Percentiles rank a stretch among this genome's conserved stretches.
phyloP scores from a whole-genome alignment of 2,329 filamentous ascomycete genomes.

The Emergomyces orientalis region DNA sequence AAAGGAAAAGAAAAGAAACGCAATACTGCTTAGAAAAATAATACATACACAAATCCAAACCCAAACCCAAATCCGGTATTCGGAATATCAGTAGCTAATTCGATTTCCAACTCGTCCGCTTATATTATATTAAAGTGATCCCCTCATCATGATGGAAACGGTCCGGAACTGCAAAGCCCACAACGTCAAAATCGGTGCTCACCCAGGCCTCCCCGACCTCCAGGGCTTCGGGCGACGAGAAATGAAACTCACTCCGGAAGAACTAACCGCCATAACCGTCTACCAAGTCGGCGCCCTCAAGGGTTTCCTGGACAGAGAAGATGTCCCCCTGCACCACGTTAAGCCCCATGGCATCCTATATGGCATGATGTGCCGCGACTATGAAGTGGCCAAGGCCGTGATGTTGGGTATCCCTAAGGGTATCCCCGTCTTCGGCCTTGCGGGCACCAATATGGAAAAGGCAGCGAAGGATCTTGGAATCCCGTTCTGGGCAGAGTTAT shows the following conservation, averaged over 20 bases:
- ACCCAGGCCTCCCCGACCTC: conserved; percentile 56
- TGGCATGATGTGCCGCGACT: conserved; percentile 47
- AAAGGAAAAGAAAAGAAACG: background rate
- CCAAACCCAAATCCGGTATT: background rate
- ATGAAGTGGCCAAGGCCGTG: conserved; percentile 44
- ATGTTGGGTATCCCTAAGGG: conserved; percentile 45
- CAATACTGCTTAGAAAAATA: background rate
- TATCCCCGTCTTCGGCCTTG: conserved; percentile 45
- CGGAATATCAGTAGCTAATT: background rate
- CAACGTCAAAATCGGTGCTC: conserved; percentile 50
- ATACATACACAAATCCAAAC: background rate
- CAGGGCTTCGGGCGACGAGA: conserved; percentile 56
- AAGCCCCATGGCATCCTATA: conserved; percentile 55
- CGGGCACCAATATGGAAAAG: conserved; percentile 47
- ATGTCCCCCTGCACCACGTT: conserved; percentile 49
- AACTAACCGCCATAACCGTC: conserved; percentile 48
- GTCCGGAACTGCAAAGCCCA: conserved; percentile 50
- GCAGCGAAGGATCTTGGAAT: conserved; percentile 45
- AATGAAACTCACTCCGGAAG: conserved; percentile 50
- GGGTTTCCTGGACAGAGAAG: conserved; percentile 50
- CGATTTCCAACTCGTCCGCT: background rate
- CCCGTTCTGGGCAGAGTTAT: conserved; percentile 47
- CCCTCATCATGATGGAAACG: conserved; percentile 55
- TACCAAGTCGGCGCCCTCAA: conserved; percentile 58
- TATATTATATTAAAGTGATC: conserved; percentile 39